Evolutionary conservation across 169 alveolate genomes (phyloP).

Genomic region (Plasmodium fragile): DNA sequence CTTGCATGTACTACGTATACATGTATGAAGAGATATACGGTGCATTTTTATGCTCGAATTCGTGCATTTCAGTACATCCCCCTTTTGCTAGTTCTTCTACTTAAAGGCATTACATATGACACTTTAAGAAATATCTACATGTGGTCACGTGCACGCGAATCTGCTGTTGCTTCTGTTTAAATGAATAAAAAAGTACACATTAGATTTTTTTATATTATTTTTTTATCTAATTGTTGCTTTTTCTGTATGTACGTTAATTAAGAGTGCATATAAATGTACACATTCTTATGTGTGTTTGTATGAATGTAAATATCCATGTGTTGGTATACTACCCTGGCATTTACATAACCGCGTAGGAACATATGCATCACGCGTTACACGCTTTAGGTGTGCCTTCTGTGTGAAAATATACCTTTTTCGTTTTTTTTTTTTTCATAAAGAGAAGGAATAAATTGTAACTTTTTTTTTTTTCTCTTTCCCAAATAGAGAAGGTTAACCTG

Average conservation of each 20-base stretch:
- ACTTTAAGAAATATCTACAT: neutral
- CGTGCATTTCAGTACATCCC: neutral
- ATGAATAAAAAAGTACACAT: neutral
- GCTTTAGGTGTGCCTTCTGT: neutral
- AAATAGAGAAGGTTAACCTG: neutral
- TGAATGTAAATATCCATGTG: neutral
- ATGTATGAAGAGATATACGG: neutral
- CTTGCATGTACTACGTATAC: neutral
- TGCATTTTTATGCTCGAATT: neutral
- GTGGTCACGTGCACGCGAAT: neutral
- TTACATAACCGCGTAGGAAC: neutral
- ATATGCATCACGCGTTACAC: neutral
- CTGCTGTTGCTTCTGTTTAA: neutral
- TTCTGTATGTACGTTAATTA: neutral
- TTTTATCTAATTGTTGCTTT: neutral
- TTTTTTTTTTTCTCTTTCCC: neutral
- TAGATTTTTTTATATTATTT: constrained; percentile 1
- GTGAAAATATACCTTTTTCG: neutral
- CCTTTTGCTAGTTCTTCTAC: neutral
- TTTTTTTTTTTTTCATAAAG: neutral
- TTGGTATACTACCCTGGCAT: neutral
- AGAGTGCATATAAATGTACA: neutral
- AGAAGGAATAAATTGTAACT: neutral
- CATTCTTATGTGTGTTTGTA: neutral
- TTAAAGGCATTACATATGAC: neutral